These are phyloP conservation scores for Trametes elegans DNA, from an alignment of 768 basidiomycete species.

Conservation along the genomic window DNA sequence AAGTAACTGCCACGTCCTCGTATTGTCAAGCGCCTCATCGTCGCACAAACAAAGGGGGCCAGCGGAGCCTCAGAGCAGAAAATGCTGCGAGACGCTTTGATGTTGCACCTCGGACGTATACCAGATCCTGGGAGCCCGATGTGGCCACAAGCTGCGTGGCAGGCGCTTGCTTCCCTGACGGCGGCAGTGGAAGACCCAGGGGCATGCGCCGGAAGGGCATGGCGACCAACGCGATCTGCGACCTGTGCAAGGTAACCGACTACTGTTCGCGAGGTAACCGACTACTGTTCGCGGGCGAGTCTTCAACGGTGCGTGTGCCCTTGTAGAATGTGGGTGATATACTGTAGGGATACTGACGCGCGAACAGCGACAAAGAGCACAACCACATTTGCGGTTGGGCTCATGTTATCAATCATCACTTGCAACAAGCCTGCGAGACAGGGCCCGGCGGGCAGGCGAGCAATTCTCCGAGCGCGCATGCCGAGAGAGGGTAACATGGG, in stretches of 20 bases:
- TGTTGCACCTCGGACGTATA: background rate
- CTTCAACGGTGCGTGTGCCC: background rate
- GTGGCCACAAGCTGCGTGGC: constrained; percentile 5
- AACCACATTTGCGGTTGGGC: too few species aligned
- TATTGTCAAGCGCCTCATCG: too few species aligned
- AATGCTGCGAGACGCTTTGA: too few species aligned
- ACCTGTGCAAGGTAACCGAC: background rate
- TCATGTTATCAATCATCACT: too few species aligned
- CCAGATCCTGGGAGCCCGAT: background rate
- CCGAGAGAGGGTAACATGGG: too few species aligned
- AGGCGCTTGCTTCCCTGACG: background rate
- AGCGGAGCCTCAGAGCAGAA: too few species aligned
- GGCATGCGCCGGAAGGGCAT: background rate
- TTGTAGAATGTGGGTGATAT: background rate
- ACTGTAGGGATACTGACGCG: background rate
- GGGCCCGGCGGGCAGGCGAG: too few species aligned
- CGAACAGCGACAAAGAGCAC: too few species aligned
- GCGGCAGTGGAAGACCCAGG: background rate
- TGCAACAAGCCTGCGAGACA: too few species aligned
- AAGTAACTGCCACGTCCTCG: too few species aligned
- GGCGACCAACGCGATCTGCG: background rate
- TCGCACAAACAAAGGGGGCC: too few species aligned
- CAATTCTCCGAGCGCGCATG: too few species aligned
- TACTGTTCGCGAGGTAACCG: background rate
- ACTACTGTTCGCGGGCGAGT: background rate